Conservation (phyloP, 23 red algal species). For the Chondrus crispus region DNA sequence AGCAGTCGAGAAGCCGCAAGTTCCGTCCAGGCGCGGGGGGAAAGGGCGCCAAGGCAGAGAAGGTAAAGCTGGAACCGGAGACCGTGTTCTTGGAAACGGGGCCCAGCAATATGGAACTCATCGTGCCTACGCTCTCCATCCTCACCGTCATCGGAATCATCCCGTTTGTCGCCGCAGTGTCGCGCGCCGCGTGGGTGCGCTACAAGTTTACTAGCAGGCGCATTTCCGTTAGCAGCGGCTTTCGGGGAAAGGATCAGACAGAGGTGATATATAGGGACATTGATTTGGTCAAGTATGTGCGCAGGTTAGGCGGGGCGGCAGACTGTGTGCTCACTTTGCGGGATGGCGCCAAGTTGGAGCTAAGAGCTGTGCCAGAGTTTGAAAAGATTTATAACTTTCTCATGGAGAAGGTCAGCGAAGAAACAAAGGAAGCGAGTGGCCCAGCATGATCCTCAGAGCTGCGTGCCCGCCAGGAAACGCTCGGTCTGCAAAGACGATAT, state of each 20-base stretch:
- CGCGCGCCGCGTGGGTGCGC: conserved; percentile 86
- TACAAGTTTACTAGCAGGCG: conserved; percentile 87
- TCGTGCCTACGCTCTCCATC: conserved; percentile 85
- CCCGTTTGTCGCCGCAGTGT: conserved; percentile 81
- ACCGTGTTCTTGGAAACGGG: conserved; percentile 76
- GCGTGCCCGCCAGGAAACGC: too few species aligned
- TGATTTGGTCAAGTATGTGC: conserved; percentile 79
- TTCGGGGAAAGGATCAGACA: conserved; percentile 80
- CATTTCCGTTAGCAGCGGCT: conserved; percentile 81
- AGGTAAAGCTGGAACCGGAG: conserved; percentile 81
- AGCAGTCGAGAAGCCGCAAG: conserved; percentile 3
- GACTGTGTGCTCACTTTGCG: conserved; percentile 87
- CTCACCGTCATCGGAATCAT: conserved; percentile 97
- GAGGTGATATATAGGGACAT: conserved; percentile 94
- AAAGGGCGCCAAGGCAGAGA: conserved; percentile 9
- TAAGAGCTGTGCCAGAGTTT: conserved; percentile 70
- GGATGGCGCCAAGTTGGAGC: conserved; percentile 88
- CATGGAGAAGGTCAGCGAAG: conserved; percentile 66
- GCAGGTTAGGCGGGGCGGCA: conserved; percentile 73
- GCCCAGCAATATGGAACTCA: conserved; percentile 77
- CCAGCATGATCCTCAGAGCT: conserved; percentile 39
- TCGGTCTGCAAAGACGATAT: too few species aligned
- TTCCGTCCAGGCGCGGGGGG: conserved; percentile 22
- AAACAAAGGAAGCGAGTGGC: conserved; percentile 57
- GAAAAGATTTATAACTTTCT: conserved; percentile 63